phyloP scores from a whole-genome alignment of 208 protist species.

The Leishmania lainsoni region DNA sequence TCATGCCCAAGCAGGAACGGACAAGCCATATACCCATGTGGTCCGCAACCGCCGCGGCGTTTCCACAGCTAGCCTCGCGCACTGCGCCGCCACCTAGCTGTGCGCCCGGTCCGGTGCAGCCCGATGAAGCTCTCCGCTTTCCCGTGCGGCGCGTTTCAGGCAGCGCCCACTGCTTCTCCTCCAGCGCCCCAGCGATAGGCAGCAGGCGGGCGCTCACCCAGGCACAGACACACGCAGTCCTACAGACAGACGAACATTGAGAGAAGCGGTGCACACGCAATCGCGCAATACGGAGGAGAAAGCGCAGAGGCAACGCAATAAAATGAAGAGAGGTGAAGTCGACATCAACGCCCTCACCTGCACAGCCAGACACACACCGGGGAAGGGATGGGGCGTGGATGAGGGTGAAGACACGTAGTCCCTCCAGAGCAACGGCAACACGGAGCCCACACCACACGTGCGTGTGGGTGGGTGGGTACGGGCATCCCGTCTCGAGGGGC shows the following conservation, averaged over 20 bases:
- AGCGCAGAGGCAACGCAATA: not conserved
- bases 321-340: not conserved
- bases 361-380: not conserved
- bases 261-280: not conserved
- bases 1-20: not conserved
- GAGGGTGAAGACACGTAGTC: not conserved
- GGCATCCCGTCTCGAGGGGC: not conserved
- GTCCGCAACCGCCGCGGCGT: not conserved
- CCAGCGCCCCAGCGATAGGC: not conserved
- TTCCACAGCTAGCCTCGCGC: not conserved
- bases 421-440: not conserved
- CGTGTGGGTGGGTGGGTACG: not conserved
- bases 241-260: not conserved
- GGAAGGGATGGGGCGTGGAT: conserved; percentile 5
- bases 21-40: not conserved
- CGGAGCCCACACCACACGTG: not conserved
- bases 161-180: not conserved
- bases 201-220: not conserved
- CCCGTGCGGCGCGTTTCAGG: not conserved
- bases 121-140: not conserved
- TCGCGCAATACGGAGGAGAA: conserved; percentile 17
- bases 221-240: not conserved
- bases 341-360: not conserved
- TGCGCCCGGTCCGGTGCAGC: not conserved
- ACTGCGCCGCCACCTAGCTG: not conserved